Evolutionary conservation across 2,329 filamentous ascomycete species (phyloP).

Genomic region (Fusarium subglutinans): DNA sequence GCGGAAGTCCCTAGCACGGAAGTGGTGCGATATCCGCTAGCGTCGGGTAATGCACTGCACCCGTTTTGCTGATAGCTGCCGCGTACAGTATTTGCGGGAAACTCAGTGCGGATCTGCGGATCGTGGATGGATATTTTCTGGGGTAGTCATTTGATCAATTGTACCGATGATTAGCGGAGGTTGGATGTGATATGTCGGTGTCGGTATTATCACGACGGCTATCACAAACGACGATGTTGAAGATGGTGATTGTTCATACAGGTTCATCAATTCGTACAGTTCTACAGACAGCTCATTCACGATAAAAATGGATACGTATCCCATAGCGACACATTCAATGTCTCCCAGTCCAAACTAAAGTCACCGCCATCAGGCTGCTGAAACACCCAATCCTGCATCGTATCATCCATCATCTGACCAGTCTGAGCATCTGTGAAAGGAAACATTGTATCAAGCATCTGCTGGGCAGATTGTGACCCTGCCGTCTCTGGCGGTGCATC

Average conservation of each 20-base stretch:
- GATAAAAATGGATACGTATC: conserved; percentile 38
- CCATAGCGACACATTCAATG: conserved; percentile 39
- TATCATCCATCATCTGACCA: conserved; percentile 1
- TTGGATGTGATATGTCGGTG: neutral
- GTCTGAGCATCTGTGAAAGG: neutral
- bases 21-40: conserved; percentile 25
- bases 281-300: neutral
- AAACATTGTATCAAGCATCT: neutral
- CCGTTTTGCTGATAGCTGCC: neutral
- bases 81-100: neutral
- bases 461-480: neutral
- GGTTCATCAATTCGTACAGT: neutral
- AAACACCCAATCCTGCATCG: conserved; percentile 22
- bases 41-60: conserved; percentile 31
- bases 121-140: neutral
- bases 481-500: neutral
- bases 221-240: neutral
- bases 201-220: neutral
- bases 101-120: neutral
- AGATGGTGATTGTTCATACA: neutral
- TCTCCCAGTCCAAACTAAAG: conserved; percentile 40
- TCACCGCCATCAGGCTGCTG: conserved; percentile 27
- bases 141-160: neutral
- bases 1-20: conserved; percentile 4
- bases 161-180: neutral